These are phyloP conservation scores for Tricholoma furcatifolium DNA, from an alignment of 768 basidiomycete species.

Conservation along the genomic window DNA sequence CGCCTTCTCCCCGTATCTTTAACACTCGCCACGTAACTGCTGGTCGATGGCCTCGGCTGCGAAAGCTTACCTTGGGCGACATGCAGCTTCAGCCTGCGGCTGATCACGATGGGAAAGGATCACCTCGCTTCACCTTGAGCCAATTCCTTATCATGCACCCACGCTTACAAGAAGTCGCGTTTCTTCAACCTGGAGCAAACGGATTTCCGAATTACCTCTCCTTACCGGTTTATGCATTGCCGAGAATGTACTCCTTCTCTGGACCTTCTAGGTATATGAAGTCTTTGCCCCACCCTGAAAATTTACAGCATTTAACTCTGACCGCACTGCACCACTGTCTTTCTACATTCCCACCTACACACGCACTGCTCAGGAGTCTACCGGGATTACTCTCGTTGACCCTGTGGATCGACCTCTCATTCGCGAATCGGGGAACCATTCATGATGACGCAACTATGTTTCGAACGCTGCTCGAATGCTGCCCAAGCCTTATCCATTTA, in stretches of 20 bases:
- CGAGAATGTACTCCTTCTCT: slow-evolving; percentile 28
- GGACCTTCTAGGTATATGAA: slow-evolving; percentile 30
- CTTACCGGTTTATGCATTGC: slow-evolving; percentile 25
- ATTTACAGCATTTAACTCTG: slow-evolving; percentile 27
- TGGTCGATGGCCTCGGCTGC: slow-evolving; percentile 36
- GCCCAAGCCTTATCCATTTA: slow-evolving; percentile 30
- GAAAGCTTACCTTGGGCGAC: slow-evolving; percentile 33
- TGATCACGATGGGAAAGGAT: slow-evolving; percentile 20
- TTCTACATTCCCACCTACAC: slow-evolving; percentile 32
- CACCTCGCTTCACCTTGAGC: slow-evolving; percentile 26
- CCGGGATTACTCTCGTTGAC: slow-evolving; percentile 27
- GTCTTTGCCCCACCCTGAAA: slow-evolving; percentile 26
- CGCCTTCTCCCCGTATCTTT: slow-evolving; percentile 38
- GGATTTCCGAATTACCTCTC: slow-evolving; percentile 25
- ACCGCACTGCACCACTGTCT: slow-evolving; percentile 32
- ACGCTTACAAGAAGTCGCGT: slow-evolving; percentile 24
- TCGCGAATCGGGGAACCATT: slow-evolving; percentile 21
- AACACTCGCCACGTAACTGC: slow-evolving; percentile 34
- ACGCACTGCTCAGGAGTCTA: slow-evolving; percentile 26
- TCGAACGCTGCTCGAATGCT: slow-evolving; percentile 25
- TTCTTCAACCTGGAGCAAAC: slow-evolving; percentile 31
- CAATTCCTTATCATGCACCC: slow-evolving; percentile 33
- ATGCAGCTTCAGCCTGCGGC: slow-evolving; percentile 21
- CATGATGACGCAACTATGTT: slow-evolving; percentile 31
- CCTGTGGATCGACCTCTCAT: slow-evolving; percentile 37